A percentile compares a stretch with the other conserved stretches of the same genome.
Evolutionary conservation across 805 yeast species (phyloP).

Genomic region (Millerozyma miso): DNA sequence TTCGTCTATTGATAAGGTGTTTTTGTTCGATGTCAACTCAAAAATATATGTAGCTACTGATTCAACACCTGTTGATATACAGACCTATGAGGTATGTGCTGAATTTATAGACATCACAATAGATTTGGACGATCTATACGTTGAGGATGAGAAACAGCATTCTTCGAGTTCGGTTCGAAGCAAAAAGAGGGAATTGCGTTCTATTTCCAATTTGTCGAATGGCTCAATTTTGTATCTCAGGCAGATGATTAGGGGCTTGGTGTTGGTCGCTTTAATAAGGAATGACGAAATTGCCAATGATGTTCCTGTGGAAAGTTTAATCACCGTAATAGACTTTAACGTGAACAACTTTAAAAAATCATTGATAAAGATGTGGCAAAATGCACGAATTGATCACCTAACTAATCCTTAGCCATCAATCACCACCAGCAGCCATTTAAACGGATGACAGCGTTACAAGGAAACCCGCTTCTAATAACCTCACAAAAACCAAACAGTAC

Average conservation of each 20-base stretch:
- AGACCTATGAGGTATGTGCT: constrained; percentile 93
- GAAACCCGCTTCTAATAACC: too few species aligned
- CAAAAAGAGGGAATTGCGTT: constrained; percentile 43
- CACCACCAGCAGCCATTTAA: too few species aligned
- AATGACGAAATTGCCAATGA: constrained; percentile 47
- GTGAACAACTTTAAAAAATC: constrained; percentile 76
- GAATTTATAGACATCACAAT: constrained; percentile 94
- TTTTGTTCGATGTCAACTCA: constrained; percentile 84
- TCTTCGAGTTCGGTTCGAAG: constrained; percentile 17
- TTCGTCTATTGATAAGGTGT: constrained; percentile 88
- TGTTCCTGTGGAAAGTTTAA: constrained; percentile 34
- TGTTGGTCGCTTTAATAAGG: constrained; percentile 82
- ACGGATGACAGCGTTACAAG: too few species aligned
- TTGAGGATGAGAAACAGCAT: constrained; percentile 19
- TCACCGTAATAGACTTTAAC: constrained; percentile 82
- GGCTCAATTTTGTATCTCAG: constrained; percentile 81
- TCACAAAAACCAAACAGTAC: too few species aligned
- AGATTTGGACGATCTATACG: constrained; percentile 73
- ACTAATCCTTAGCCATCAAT: too few species aligned
- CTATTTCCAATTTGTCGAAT: constrained; percentile 72
- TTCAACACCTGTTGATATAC: constrained; percentile 91
- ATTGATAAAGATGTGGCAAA: constrained; percentile 67
- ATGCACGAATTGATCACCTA: constrained; percentile 20
- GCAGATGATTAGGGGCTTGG: constrained; percentile 90
- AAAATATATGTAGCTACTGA: constrained; percentile 96